Evolutionary conservation across 441 rosid species (phyloP).

Genomic region (Eruca vesicaria): DNA sequence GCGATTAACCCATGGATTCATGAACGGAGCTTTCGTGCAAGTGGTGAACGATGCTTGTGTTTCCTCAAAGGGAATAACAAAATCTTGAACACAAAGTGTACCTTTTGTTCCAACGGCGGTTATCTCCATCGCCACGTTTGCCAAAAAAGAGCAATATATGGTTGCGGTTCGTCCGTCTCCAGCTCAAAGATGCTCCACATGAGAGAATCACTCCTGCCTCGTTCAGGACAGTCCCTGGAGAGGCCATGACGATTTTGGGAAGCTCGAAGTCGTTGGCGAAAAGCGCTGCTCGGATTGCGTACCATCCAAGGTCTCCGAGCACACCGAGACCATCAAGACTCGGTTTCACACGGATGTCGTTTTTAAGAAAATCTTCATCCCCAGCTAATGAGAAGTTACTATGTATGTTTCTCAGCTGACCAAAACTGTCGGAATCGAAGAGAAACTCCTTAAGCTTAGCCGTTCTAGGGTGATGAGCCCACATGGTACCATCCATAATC

Average conservation of each 20-base stretch:
- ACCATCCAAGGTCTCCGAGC: slow-evolving; percentile 90
- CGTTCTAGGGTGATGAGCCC: slow-evolving; percentile 82
- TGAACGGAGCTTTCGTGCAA: slow-evolving; percentile 47
- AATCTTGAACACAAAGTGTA: slow-evolving; percentile 62
- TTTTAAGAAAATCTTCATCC: slow-evolving; percentile 55
- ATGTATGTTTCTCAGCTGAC: slow-evolving; percentile 66
- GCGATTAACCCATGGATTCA: slow-evolving; percentile 30
- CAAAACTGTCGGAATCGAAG: slow-evolving; percentile 57
- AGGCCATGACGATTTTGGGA: slow-evolving; percentile 57
- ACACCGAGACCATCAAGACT: slow-evolving; percentile 83
- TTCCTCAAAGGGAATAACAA: slow-evolving; percentile 62
- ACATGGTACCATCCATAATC: slow-evolving; percentile 93
- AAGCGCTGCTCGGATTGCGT: slow-evolving; percentile 57
- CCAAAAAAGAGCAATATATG: slow-evolving; percentile 68
- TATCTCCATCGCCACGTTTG: slow-evolving; percentile 65
- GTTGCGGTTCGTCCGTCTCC: slow-evolving; percentile 70
- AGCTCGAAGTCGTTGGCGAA: slow-evolving; percentile 66
- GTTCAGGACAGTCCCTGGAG: slow-evolving; percentile 49
- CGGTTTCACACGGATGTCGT: slow-evolving; percentile 78
- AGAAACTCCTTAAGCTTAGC: slow-evolving; percentile 57
- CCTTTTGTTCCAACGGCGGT: slow-evolving; percentile 71
- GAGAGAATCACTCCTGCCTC: slow-evolving; percentile 68
- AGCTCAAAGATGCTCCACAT: slow-evolving; percentile 69
- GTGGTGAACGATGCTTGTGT: slow-evolving; percentile 49
- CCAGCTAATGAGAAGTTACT: slow-evolving; percentile 54